A percentile compares a stretch with the other conserved stretches of the same genome.
These are phyloP conservation scores for Phytophthora chlamydospora DNA, from an alignment of 352 stramenopile species.

Conservation along the genomic window DNA sequence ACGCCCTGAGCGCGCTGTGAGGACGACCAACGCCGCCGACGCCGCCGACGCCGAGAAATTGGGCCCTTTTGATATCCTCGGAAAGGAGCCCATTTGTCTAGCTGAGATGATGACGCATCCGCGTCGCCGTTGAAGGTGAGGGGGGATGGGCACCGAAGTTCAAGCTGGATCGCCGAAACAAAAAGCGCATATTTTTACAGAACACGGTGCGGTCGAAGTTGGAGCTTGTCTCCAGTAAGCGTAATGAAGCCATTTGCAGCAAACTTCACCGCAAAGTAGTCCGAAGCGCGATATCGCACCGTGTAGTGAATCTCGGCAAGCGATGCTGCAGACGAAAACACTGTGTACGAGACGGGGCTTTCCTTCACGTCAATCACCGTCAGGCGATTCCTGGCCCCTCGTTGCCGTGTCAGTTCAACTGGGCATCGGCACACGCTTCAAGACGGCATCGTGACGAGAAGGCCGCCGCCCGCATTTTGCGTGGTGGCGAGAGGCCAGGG, in stretches of 20 bases:
- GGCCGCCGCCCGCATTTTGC: too few relatives aligned
- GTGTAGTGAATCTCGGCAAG: not conserved
- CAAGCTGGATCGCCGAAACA: conserved; percentile 20
- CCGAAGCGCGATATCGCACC: not conserved
- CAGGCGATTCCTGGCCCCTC: conserved; percentile 1
- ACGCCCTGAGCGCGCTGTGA: too few relatives aligned
- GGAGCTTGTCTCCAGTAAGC: too few relatives aligned
- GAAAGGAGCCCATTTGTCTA: conserved; percentile 1
- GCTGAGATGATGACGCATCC: conserved; percentile 2
- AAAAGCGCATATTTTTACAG: conserved; percentile 3
- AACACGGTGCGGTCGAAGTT: conserved; percentile 2
- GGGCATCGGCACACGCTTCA: too few relatives aligned
- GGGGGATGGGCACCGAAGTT: conserved; percentile 17
- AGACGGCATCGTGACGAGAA: too few relatives aligned
- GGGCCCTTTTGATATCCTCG: too few relatives aligned
- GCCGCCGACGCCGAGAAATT: too few relatives aligned
- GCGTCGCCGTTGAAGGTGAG: conserved; percentile 18
- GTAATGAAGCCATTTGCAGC: too few relatives aligned
- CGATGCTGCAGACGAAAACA: conserved; percentile 4
- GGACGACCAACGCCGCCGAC: too few relatives aligned
- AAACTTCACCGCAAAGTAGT: not conserved
- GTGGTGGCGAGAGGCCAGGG: too few relatives aligned
- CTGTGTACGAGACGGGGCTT: too few relatives aligned
- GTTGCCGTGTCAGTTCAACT: conserved; percentile 1
- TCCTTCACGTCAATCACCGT: conserved; percentile 1